Conservation (phyloP, 148 eudicot genomes). For the Chenopodium berlandieri region DNA sequence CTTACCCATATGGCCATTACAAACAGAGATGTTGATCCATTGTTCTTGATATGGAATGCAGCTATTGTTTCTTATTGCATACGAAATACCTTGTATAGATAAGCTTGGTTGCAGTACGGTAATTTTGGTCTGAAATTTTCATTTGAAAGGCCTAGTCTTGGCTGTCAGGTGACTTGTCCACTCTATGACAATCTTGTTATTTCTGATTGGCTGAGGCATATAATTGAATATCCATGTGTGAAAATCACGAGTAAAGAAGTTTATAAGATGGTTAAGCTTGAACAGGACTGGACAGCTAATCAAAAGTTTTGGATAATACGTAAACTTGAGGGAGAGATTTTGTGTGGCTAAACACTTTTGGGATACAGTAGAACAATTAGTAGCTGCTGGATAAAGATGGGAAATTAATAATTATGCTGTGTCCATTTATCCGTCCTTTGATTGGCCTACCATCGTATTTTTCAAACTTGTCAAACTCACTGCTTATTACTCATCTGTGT, state of each 20-base stretch:
- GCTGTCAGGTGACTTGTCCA: background rate
- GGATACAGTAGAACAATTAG: background rate
- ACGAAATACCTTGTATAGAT: background rate
- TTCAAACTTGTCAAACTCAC: conserved; percentile 6
- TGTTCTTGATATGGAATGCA: background rate
- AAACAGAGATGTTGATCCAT: background rate
- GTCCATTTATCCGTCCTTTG: background rate
- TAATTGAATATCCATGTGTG: conserved; percentile 1
- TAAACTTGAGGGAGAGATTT: background rate
- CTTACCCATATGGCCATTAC: background rate
- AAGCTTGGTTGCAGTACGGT: background rate
- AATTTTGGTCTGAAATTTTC: background rate
- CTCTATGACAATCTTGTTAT: background rate
- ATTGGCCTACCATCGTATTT: background rate
- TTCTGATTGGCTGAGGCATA: background rate
- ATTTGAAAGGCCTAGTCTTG: background rate
- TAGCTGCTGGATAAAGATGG: background rate
- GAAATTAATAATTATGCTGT: background rate
- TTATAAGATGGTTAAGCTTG: background rate
- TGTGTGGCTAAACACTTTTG: conserved; percentile 7
- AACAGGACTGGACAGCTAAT: background rate
- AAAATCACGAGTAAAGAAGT: background rate
- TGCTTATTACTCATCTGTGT: background rate
- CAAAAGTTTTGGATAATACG: background rate
- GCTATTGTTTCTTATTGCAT: background rate